phyloP scores from a whole-genome alignment of 1,284 basidiomycete species.

The Albatrellus sp. region DNA sequence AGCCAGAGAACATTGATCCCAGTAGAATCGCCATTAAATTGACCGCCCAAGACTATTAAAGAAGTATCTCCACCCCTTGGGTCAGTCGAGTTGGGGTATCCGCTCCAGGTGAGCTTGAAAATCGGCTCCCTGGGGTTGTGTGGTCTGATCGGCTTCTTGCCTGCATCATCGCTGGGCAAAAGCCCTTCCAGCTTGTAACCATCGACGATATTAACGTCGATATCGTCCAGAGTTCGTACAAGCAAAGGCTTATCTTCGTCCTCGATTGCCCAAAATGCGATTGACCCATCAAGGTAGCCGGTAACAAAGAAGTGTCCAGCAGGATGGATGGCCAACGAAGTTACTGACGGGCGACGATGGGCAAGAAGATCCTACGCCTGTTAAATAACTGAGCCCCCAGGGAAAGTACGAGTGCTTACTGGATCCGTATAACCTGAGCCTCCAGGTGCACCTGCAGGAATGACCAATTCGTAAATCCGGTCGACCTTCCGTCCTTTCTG shows the following conservation, averaged over 20 bases:
- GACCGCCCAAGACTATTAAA: conserved; percentile 72
- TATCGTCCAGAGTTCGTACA: conserved; percentile 58
- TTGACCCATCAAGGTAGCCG: conserved; percentile 77
- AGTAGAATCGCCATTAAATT: conserved; percentile 37
- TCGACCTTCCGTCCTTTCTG: conserved; percentile 49
- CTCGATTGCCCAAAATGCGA: conserved; percentile 79
- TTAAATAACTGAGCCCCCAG: conserved; percentile 1
- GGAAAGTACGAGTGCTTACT: conserved; percentile 21
- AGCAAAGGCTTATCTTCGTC: conserved; percentile 74
- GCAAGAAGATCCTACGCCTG: conserved; percentile 45
- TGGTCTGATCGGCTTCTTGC: conserved; percentile 10
- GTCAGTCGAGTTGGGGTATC: conserved; percentile 53
- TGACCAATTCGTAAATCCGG: conserved; percentile 52
- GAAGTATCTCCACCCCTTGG: conserved; percentile 57
- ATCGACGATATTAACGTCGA: conserved; percentile 42
- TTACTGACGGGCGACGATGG: conserved; percentile 63
- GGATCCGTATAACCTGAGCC: conserved; percentile 48
- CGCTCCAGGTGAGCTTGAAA: conserved; percentile 82
- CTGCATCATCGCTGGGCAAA: conserved; percentile 17
- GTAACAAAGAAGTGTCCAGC: conserved; percentile 61
- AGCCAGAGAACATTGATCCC: conserved; percentile 66
- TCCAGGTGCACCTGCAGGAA: conserved; percentile 73
- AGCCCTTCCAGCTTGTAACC: conserved; percentile 31
- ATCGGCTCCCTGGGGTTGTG: conserved; percentile 60
- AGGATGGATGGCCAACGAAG: conserved; percentile 55